These are phyloP conservation scores for Colletotrichum magnum DNA, from an alignment of 2,329 filamentous ascomycete species.

Conservation along the genomic window DNA sequence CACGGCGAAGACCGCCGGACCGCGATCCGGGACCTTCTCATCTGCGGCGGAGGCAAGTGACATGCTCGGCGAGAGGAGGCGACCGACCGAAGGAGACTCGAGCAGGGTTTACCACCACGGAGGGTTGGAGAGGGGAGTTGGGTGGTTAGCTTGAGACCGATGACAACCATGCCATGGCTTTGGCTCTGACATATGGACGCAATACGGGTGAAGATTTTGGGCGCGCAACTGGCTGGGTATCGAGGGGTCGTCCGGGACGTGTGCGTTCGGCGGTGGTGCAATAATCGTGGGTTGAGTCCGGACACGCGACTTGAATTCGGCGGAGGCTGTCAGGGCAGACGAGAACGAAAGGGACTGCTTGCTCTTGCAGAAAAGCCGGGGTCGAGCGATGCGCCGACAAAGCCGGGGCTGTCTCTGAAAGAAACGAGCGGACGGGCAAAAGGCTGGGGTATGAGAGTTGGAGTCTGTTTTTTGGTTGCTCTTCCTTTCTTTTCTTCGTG, in stretches of 20 bases:
- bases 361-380: constrained; percentile 13
- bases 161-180: constrained; percentile 40
- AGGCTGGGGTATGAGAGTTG: constrained; percentile 18
- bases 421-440: constrained; percentile 2
- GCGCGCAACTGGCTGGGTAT: constrained; percentile 25
- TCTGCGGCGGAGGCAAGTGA: constrained; percentile 31
- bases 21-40: constrained; percentile 61
- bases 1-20: constrained; percentile 76
- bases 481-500: constrained; percentile 8
- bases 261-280: constrained; percentile 1
- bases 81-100: constrained; percentile 3
- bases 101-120: constrained; percentile 35
- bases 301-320: constrained; percentile 7
- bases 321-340: neutral
- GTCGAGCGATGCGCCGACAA: constrained; percentile 7
- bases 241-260: constrained; percentile 10
- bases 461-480: neutral
- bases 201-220: constrained; percentile 14
- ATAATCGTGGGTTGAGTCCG: constrained; percentile 2
- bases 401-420: constrained; percentile 2
- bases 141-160: constrained; percentile 36
- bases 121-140: constrained; percentile 34
- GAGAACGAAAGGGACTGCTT: neutral
- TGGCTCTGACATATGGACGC: constrained; percentile 39
- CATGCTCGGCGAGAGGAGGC: constrained; percentile 37